Conservation (phyloP, 1,139 yeast species). For the Trichomonascaceae sp. region DNA sequence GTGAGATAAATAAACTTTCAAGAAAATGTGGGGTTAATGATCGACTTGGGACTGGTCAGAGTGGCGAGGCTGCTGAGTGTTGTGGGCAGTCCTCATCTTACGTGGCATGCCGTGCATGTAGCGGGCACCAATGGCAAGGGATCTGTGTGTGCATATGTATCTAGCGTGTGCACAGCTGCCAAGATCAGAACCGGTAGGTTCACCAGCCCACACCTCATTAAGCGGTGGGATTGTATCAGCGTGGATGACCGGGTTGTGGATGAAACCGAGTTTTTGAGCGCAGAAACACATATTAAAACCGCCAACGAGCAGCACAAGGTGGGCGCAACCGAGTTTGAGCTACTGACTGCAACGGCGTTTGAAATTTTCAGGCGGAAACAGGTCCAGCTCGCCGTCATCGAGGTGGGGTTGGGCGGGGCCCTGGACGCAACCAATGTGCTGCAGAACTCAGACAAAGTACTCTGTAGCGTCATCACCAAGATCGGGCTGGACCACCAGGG, state of each 20-base stretch:
- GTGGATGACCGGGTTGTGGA: slow-evolving; percentile 50
- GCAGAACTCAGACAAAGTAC: slow-evolving; percentile 13
- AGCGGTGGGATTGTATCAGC: slow-evolving; percentile 61
- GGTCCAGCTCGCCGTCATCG: slow-evolving; percentile 65
- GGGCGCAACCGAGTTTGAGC: slow-evolving; percentile 77
- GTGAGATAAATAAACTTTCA: neutral
- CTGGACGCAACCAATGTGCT: slow-evolving; percentile 76
- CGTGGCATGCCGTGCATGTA: slow-evolving; percentile 56
- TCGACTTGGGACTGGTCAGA: slow-evolving; percentile 56
- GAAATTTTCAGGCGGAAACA: slow-evolving; percentile 47
- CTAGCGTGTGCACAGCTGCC: slow-evolving; percentile 43
- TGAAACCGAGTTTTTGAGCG: slow-evolving; percentile 31
- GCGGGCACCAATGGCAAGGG: slow-evolving; percentile 98
- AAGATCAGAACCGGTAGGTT: slow-evolving; percentile 55
- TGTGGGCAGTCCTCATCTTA: slow-evolving; percentile 56
- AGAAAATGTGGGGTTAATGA: slow-evolving; percentile 16
- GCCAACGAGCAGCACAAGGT: slow-evolving; percentile 20
- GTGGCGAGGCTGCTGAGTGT: slow-evolving; percentile 40
- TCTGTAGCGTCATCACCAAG: slow-evolving; percentile 67
- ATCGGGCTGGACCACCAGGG: slow-evolving; percentile 77
- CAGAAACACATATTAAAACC: slow-evolving; percentile 30
- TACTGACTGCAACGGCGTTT: slow-evolving; percentile 72
- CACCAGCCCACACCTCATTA: slow-evolving; percentile 74
- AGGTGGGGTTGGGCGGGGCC: slow-evolving; percentile 85
- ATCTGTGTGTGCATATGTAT: slow-evolving; percentile 67